Evolutionary conservation across 2,329 filamentous ascomycete genomes (phyloP), one percentile per base, ranked within the genome.

Genomic region (Exophiala aquamarina): DNA sequence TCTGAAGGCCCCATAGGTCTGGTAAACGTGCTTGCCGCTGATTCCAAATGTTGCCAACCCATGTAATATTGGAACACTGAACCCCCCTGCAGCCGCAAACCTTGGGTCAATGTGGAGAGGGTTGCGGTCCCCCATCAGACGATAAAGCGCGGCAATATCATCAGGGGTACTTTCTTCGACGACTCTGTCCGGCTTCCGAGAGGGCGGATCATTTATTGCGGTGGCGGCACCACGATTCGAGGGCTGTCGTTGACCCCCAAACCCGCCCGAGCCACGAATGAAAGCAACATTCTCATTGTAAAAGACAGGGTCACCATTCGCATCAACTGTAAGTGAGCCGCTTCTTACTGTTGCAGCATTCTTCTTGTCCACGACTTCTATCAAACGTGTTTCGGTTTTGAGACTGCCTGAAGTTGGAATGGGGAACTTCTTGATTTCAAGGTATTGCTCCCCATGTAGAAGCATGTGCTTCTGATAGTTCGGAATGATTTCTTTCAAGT

Each of bases 401-500:
- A 54, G 48, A 44, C 54, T 56, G 13, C 53, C 57, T 3, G 33
- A 41, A 3, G 54, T 57, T 94, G 43, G 93, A 86, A 97, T 87
- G 32, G 93, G 93, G 74, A 84, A 94, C 70, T 92, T 89, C 66
- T 84, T 83, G 63, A 98, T 81, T 73, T 98, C 93, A 56, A 98
- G 88, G 73, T 91, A 98, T 71, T 98, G 93, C 77, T 98, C 93
- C 65, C 93, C 93, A 74, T 98, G 93, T 18, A 98, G 86, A 41
- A 98, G 83, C 90, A 96, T 96, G 89, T 95, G 96, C 53, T 91
- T 91, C 29, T 83, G 89, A 77, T 95, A 98, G 78, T 97, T 95
- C 67, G 91, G 89, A 19, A 97, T 86, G 52, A 98, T 80, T 47
- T 91, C 82, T 64, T 83, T 81, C 61, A 93, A 79, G 68, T 77